Percentiles rank a stretch among this genome's conserved stretches.
Conservation (phyloP, 2,329 filamentous ascomycete species). For the Fusarium brevicatenulatum region DNA sequence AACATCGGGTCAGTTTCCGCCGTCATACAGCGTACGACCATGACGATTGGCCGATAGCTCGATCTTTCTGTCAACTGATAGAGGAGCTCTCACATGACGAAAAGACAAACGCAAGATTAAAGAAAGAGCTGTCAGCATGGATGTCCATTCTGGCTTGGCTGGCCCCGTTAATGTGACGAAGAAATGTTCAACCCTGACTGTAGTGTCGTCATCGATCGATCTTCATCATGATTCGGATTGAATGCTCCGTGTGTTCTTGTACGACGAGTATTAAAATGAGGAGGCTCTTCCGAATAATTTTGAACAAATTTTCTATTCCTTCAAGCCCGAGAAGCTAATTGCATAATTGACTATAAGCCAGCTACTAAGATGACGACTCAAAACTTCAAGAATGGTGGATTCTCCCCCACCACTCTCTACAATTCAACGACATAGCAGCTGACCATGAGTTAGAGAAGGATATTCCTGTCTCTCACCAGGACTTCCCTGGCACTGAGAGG, state of each 20-base stretch:
- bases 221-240: conserved; percentile 34
- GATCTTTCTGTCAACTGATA: background rate
- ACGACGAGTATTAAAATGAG: conserved; percentile 21
- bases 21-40: conserved; percentile 6
- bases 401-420: background rate
- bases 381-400: conserved; percentile 38
- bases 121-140: background rate
- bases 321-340: background rate
- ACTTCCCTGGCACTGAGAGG: conserved; percentile 44
- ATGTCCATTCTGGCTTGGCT: conserved; percentile 19
- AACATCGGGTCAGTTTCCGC: background rate
- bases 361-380: conserved; percentile 35
- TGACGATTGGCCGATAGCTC: conserved; percentile 9
- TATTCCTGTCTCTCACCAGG: conserved; percentile 45
- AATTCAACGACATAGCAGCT: background rate
- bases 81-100: background rate
- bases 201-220: conserved; percentile 44
- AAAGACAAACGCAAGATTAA: background rate
- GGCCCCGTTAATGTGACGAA: conserved; percentile 35
- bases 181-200: conserved; percentile 12
- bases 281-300: background rate
- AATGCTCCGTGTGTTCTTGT: conserved; percentile 24
- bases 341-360: background rate
- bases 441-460: conserved; percentile 49
- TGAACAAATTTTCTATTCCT: background rate